Conservation (phyloP, 176 grass and related monocot species). For the Triticum urartu region DNA sequence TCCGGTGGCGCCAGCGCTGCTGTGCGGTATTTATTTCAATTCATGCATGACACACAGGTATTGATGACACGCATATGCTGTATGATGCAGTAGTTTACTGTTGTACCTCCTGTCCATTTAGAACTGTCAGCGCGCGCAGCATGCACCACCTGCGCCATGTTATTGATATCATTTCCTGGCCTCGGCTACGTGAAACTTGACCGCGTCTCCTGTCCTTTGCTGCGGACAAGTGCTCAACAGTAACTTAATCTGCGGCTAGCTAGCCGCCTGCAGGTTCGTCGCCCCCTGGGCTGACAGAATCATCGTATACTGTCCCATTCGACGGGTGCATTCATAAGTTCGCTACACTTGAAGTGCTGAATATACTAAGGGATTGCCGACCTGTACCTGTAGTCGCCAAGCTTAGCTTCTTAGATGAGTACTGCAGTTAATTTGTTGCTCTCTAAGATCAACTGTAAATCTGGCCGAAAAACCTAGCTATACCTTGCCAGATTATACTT, state of each 20-base stretch:
- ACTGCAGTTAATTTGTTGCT: not conserved
- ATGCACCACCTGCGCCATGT: not conserved
- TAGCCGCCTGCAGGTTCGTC: slow-evolving; percentile 2
- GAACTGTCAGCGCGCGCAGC: slow-evolving; percentile 14
- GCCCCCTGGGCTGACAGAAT: not conserved
- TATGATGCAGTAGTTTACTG: not conserved
- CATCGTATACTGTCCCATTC: not conserved
- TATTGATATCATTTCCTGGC: not conserved
- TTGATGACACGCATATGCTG: not conserved
- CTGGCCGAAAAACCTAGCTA: not conserved
- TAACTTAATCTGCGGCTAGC: slow-evolving; percentile 12
- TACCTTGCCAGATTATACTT: not conserved
- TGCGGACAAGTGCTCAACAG: slow-evolving; percentile 16
- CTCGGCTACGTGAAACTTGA: slow-evolving; percentile 18
- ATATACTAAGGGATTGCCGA: not conserved
- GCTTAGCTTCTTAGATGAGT: not conserved
- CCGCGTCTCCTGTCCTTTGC: not conserved
- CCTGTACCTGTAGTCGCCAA: not conserved
- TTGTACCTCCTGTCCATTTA: not conserved
- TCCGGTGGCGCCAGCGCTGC: not conserved
- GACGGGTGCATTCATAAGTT: not conserved
- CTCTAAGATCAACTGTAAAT: not conserved
- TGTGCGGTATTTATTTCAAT: not conserved
- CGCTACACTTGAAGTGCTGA: not conserved
- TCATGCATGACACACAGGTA: not conserved